These are phyloP conservation scores for Fraxinus latifolia DNA, from an alignment of 305 asterid genomes.

Conservation along the genomic window DNA sequence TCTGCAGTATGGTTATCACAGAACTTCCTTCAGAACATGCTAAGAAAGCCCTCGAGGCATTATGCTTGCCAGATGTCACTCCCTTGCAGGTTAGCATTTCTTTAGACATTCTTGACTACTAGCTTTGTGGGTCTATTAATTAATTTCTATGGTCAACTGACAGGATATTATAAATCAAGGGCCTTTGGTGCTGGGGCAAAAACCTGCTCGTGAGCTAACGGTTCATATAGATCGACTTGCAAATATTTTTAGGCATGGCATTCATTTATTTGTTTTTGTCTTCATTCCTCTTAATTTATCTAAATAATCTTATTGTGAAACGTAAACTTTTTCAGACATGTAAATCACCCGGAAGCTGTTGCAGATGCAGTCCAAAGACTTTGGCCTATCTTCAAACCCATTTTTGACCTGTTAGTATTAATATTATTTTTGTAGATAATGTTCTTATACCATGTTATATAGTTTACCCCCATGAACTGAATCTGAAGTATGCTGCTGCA, in stretches of 20 bases:
- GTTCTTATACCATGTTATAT: conserved; percentile 20
- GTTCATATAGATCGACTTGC: conserved; percentile 94
- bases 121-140: conserved; percentile 19
- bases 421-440: conserved; percentile 20
- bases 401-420: conserved; percentile 78
- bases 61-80: conserved; percentile 74
- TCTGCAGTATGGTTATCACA: conserved; percentile 80
- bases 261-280: conserved; percentile 15
- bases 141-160: conserved; percentile 33
- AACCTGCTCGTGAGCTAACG: conserved; percentile 84
- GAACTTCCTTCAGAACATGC: conserved; percentile 98
- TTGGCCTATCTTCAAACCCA: conserved; percentile 95
- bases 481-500: conserved; percentile 41
- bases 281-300: conserved; percentile 18
- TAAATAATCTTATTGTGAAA: conserved; percentile 22
- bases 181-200: conserved; percentile 76
- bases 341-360: conserved; percentile 96
- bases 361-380: conserved; percentile 96
- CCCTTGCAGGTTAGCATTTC: conserved; percentile 71
- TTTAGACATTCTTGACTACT: conserved; percentile 23
- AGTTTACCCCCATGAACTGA: conserved; percentile 19
- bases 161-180: conserved; percentile 90
- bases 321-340: conserved; percentile 59
- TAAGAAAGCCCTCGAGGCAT: conserved; percentile 81
- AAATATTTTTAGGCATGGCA: conserved; percentile 69